Evolutionary conservation across 2,329 filamentous ascomycete species (phyloP).

Genomic region (Verticillium dahliae): DNA sequence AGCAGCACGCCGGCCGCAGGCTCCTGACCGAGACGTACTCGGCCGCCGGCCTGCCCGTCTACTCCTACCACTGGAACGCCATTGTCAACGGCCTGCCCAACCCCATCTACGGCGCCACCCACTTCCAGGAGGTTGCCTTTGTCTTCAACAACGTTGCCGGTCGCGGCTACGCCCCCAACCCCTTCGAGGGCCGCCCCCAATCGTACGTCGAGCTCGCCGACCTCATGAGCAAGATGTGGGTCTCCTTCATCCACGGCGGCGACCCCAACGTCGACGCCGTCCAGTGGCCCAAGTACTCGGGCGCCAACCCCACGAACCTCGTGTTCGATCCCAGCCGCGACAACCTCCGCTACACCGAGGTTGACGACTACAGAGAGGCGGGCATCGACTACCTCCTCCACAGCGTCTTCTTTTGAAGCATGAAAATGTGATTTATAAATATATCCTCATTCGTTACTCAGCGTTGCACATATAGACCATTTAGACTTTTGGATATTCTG

Average conservation of each 20-base stretch:
- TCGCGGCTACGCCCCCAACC: slow-evolving; percentile 42
- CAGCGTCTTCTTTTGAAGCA: not conserved
- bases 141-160: slow-evolving; percentile 47
- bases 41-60: slow-evolving; percentile 39
- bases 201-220: slow-evolving; percentile 33
- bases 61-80: slow-evolving; percentile 45
- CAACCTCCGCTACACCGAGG: slow-evolving; percentile 27
- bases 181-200: slow-evolving; percentile 32
- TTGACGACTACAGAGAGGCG: slow-evolving; percentile 35
- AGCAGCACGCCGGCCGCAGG: slow-evolving; percentile 49
- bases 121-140: slow-evolving; percentile 22
- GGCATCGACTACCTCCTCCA: slow-evolving; percentile 30
- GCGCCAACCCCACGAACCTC: slow-evolving; percentile 33
- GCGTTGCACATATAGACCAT: not conserved
- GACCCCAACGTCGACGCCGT: slow-evolving; percentile 31
- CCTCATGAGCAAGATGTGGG: slow-evolving; percentile 45
- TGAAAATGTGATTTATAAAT: not conserved
- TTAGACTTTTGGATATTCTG: too few species aligned
- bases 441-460: not conserved
- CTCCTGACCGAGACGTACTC: slow-evolving; percentile 46
- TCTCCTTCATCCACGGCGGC: slow-evolving; percentile 37
- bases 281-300: slow-evolving; percentile 37
- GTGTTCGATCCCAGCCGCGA: slow-evolving; percentile 43
- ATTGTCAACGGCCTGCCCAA: slow-evolving; percentile 9
- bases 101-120: slow-evolving; percentile 15